Evolutionary conservation across 345 rosid species (phyloP).

Genomic region (Corchorus capsularis): DNA sequence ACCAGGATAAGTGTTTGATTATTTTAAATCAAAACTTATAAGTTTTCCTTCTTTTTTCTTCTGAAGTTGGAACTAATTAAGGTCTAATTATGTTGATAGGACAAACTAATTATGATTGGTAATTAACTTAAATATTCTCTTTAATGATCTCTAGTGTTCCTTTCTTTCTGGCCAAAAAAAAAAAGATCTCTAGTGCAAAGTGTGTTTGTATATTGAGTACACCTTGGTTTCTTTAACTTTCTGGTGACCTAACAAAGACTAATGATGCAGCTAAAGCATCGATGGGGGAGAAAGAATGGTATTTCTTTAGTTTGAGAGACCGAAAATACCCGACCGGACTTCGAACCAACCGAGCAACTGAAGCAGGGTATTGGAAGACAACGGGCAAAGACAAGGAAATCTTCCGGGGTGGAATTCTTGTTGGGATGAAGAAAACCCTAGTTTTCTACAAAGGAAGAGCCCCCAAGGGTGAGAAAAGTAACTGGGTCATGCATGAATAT

Average conservation of each 20-base stretch:
- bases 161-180: too few relatives aligned
- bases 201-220: not conserved
- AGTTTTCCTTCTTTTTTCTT: not conserved
- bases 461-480: slow-evolving; percentile 92
- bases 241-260: not conserved
- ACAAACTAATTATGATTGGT: not conserved
- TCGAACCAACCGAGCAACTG: slow-evolving; percentile 92
- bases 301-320: slow-evolving; percentile 84
- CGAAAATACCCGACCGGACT: slow-evolving; percentile 95
- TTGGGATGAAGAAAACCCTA: slow-evolving; percentile 98
- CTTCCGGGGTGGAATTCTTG: slow-evolving; percentile 53
- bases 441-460: slow-evolving; percentile 95
- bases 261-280: slow-evolving; percentile 70
- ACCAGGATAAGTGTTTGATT: not conserved
- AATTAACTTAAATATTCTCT: not conserved
- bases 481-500: slow-evolving; percentile 99
- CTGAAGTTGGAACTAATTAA: not conserved
- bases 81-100: not conserved
- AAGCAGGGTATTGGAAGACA: slow-evolving; percentile 96
- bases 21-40: not conserved
- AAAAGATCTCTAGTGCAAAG: not conserved
- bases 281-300: slow-evolving; percentile 99
- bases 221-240: not conserved
- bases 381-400: slow-evolving; percentile 92
- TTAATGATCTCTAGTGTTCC: not conserved